These are phyloP conservation scores for Leccinellum rugosiceps DNA, from an alignment of 768 basidiomycete species.

Conservation along the genomic window DNA sequence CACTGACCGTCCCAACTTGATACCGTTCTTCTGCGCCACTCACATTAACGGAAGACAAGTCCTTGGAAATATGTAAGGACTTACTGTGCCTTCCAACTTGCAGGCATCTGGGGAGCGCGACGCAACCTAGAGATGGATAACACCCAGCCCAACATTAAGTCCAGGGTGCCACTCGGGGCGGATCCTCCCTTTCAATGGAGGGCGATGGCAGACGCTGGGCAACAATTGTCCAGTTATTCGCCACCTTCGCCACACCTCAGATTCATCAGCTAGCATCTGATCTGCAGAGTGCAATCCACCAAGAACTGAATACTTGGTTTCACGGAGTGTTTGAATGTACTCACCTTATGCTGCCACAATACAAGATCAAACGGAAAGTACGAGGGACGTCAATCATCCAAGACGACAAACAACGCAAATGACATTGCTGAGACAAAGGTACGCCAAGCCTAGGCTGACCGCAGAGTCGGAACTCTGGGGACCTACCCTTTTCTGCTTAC, in stretches of 20 bases:
- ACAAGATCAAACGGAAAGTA: background rate
- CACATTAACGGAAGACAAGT: background rate
- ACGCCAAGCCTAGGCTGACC: background rate
- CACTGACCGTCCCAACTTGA: background rate
- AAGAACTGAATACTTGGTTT: background rate
- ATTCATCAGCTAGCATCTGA: background rate
- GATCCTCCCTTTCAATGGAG: background rate
- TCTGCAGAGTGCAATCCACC: background rate
- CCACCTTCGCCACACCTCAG: too few species aligned
- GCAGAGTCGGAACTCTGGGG: background rate
- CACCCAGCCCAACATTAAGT: background rate
- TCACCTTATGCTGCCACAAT: background rate
- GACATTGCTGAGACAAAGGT: background rate
- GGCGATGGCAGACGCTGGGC: background rate
- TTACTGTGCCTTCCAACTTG: background rate
- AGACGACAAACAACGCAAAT: background rate
- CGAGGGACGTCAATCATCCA: background rate
- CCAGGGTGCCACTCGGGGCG: background rate
- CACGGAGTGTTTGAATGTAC: background rate
- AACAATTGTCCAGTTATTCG: background rate
- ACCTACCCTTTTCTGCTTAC: background rate
- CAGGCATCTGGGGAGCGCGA: background rate
- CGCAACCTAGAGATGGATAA: background rate
- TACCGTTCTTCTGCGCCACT: background rate
- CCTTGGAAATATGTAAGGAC: background rate